These are phyloP conservation scores for Solanum chacoense DNA, from an alignment of 305 asterid species.

Conservation along the genomic window DNA sequence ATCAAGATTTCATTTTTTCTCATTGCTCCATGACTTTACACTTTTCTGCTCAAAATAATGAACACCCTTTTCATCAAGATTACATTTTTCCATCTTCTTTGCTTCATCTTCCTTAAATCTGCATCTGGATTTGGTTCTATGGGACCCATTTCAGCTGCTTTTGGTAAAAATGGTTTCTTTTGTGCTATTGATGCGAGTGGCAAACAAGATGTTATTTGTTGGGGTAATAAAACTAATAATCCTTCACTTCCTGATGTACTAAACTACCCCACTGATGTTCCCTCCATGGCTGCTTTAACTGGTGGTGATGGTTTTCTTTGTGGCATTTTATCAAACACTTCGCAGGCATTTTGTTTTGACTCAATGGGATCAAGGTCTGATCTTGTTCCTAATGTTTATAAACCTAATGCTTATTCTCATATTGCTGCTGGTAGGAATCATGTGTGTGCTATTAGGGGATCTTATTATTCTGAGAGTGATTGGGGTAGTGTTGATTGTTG, in stretches of 20 bases:
- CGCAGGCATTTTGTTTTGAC: constrained; percentile 74
- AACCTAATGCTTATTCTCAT: constrained; percentile 47
- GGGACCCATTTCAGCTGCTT: constrained; percentile 83
- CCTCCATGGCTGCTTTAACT: constrained; percentile 69
- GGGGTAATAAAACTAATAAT: constrained; percentile 42
- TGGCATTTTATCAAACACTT: constrained; percentile 64
- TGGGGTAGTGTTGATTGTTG: constrained; percentile 73
- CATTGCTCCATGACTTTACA: constrained; percentile 28
- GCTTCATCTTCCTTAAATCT: constrained; percentile 15
- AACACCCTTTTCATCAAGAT: background rate
- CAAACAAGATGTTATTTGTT: constrained; percentile 75
- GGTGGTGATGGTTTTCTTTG: constrained; percentile 82
- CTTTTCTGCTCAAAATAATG: background rate
- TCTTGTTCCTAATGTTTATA: constrained; percentile 50
- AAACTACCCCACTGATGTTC: constrained; percentile 15
- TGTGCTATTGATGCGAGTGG: constrained; percentile 97
- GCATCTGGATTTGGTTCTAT: constrained; percentile 75
- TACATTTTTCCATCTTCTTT: background rate
- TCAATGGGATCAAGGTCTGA: constrained; percentile 34
- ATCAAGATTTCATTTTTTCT: background rate
- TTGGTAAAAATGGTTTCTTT: constrained; percentile 50
- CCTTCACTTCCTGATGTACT: constrained; percentile 9
- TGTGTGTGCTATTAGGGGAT: constrained; percentile 74
- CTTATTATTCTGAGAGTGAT: constrained; percentile 46
- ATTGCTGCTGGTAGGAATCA: constrained; percentile 75